A percentile compares a stretch with the other conserved stretches of the same genome.
These are phyloP conservation scores for Achaetomium macrosporum DNA, from an alignment of 2,329 filamentous ascomycete genomes.

Conservation along the genomic window DNA sequence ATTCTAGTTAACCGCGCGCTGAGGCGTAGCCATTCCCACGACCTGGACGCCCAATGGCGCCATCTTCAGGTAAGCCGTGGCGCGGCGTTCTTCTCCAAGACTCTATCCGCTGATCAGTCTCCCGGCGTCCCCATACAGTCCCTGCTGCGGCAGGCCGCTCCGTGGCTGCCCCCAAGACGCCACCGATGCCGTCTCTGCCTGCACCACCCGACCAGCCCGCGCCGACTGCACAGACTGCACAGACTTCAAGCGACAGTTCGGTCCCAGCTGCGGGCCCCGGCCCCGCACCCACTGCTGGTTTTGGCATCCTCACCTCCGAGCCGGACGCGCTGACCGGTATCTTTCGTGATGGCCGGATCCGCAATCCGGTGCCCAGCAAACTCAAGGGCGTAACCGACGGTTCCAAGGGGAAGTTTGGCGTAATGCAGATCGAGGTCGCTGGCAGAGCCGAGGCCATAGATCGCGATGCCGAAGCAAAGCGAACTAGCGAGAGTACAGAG, in stretches of 20 bases:
- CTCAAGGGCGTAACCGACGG: conserved; percentile 53
- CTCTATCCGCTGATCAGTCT: conserved; percentile 2
- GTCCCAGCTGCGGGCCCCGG: neutral
- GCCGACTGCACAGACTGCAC: conserved; percentile 6
- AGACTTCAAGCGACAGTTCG: conserved; percentile 4
- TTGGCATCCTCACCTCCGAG: conserved; percentile 22
- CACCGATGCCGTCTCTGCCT: conserved; percentile 11
- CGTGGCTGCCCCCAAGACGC: neutral
- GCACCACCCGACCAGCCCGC: conserved; percentile 2
- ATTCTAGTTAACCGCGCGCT: neutral
- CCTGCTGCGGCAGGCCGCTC: conserved; percentile 1
- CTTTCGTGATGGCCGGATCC: conserved; percentile 43
- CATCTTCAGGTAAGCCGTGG: conserved; percentile 10
- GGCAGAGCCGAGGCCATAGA: conserved; percentile 41
- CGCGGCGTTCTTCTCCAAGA: neutral
- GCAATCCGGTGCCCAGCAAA: conserved; percentile 57
- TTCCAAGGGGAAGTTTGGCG: conserved; percentile 55
- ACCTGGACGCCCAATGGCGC: neutral
- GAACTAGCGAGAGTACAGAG: conserved; percentile 56
- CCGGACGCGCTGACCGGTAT: conserved; percentile 22
- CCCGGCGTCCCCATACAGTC: neutral
- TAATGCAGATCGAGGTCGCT: conserved; percentile 55
- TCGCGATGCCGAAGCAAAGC: conserved; percentile 51
- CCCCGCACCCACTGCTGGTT: conserved; percentile 5
- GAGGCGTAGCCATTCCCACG: neutral